These are phyloP conservation scores for Picea sitchensis DNA, from an alignment of 75 land plant species.

Conservation along the genomic window DNA sequence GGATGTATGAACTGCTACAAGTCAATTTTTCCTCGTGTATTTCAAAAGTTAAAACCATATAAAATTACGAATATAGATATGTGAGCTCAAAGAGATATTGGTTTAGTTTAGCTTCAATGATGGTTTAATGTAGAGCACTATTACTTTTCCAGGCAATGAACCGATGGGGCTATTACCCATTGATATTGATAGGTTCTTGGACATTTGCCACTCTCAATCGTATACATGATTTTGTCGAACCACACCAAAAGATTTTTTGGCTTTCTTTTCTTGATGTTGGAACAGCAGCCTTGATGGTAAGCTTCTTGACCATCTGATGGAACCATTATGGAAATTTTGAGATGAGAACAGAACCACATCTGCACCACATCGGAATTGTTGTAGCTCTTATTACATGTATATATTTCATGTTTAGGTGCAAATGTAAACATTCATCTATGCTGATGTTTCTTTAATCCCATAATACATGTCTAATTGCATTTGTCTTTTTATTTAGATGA, in stretches of 20 bases:
- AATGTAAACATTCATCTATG: neutral
- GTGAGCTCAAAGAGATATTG: neutral
- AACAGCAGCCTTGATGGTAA: conserved; percentile 88
- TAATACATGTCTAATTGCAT: neutral
- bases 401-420: neutral
- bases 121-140: neutral
- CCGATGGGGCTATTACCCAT: conserved; percentile 92
- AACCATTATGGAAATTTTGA: neutral
- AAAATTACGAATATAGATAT: neutral
- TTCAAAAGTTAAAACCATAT: neutral
- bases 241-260: conserved; percentile 81
- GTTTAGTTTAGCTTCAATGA: neutral
- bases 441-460: neutral
- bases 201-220: conserved; percentile 92
- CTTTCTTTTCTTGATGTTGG: conserved; percentile 84
- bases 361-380: neutral
- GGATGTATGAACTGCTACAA: neutral
- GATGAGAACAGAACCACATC: neutral
- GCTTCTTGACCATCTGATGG: neutral
- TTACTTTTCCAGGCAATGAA: conserved; percentile 60
- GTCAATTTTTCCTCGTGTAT: neutral
- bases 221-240: conserved; percentile 78
- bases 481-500: neutral
- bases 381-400: neutral
- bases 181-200: conserved; percentile 95